Conservation (phyloP, 306 rosid genomes). For the Malus sylvestris region DNA sequence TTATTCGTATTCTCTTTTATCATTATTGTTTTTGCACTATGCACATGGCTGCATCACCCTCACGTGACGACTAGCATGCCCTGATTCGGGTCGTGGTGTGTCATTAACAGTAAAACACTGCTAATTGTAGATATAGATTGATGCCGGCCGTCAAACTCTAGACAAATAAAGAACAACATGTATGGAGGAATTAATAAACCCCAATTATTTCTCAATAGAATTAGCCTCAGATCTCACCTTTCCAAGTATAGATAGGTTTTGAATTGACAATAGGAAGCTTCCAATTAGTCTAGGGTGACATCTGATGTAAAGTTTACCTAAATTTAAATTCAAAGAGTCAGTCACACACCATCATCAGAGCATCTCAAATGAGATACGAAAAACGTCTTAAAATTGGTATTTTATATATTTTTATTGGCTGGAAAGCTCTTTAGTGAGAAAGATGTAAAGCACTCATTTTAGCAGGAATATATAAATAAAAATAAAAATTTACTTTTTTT, state of each 20-base stretch:
- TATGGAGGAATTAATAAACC: not conserved
- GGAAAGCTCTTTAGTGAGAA: no score
- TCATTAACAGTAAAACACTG: not conserved
- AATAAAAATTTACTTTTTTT: no score
- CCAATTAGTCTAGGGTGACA: not conserved
- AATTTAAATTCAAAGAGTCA: not conserved
- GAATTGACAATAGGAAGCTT: not conserved
- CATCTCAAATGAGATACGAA: no score
- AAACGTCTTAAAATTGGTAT: no score
- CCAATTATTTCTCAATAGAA: not conserved
- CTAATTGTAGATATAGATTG: not conserved
- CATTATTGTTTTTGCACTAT: no score
- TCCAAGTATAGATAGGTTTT: not conserved
- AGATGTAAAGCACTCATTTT: no score
- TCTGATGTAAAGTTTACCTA: slow-evolving; percentile 6
- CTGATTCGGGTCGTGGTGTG: no score
- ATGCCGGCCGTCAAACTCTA: not conserved
- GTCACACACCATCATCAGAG: not conserved
- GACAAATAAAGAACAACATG: not conserved
- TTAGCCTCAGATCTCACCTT: slow-evolving; percentile 2
- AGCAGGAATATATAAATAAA: no score
- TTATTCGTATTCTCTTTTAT: no score
- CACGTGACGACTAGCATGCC: no score
- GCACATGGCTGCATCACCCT: no score
- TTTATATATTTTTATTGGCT: no score